Evolutionary conservation across 805 yeast species (phyloP).

Genomic region (Nakazawaea molendinolei): DNA sequence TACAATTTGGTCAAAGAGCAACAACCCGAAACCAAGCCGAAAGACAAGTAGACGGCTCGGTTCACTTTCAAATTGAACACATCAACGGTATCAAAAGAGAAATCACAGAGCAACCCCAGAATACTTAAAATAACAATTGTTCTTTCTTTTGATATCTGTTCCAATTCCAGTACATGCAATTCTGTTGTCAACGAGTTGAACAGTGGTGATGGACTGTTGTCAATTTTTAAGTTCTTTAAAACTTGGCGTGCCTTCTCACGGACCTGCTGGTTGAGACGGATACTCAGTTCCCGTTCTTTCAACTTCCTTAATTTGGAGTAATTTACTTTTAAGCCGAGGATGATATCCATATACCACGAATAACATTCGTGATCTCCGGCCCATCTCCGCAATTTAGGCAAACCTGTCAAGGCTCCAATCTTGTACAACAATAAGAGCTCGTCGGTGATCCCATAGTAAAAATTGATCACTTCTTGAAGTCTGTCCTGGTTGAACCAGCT

Average conservation of each 20-base stretch:
- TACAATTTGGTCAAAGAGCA: constrained; percentile 26
- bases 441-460: constrained; percentile 62
- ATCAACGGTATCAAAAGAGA: constrained; percentile 39
- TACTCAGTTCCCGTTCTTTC: constrained; percentile 41
- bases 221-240: constrained; percentile 29
- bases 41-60: constrained; percentile 21
- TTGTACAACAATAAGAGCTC: constrained; percentile 54
- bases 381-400: constrained; percentile 25
- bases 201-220: constrained; percentile 13
- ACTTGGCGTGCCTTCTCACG: constrained; percentile 44
- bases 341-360: constrained; percentile 65
- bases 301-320: constrained; percentile 35
- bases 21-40: constrained; percentile 27
- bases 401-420: constrained; percentile 36
- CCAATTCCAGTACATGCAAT: constrained; percentile 23
- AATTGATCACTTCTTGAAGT: constrained; percentile 43
- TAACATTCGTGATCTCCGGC: constrained; percentile 53
- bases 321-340: constrained; percentile 49
- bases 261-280: constrained; percentile 55
- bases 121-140: constrained; percentile 32
- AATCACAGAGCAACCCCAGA: constrained; percentile 36
- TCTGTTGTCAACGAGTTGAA: constrained; percentile 11
- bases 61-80: constrained; percentile 33
- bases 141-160: constrained; percentile 28
- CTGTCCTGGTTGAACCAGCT: constrained; percentile 37